These are phyloP conservation scores for Termitomyces eurrhizus DNA, from an alignment of 768 basidiomycete species.

Conservation along the genomic window DNA sequence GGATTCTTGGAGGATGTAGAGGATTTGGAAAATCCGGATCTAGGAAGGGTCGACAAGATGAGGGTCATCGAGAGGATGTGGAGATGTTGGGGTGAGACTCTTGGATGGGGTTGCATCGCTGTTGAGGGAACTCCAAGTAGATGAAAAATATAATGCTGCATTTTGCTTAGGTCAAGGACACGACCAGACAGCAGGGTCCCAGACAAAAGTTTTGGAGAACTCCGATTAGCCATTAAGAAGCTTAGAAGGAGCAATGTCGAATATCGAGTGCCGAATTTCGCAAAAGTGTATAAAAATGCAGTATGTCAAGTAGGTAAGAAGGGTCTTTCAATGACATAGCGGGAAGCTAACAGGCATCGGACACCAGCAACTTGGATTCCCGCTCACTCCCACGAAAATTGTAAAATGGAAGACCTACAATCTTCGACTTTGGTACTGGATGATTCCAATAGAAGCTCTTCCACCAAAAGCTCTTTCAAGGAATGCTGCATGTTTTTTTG, in stretches of 20 bases:
- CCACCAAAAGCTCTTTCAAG: too few relatives aligned
- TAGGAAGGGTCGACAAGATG: constrained; percentile 70
- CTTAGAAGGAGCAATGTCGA: too few relatives aligned
- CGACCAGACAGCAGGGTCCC: not conserved
- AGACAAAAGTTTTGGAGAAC: too few relatives aligned
- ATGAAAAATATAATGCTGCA: not conserved
- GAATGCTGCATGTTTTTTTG: too few relatives aligned
- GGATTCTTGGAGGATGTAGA: constrained; percentile 84
- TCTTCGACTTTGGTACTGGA: too few relatives aligned
- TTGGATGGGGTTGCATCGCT: constrained; percentile 51
- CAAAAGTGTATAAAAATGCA: not conserved
- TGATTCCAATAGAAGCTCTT: too few relatives aligned
- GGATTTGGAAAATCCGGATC: constrained; percentile 72
- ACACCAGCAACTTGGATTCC: not conserved
- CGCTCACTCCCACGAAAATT: not conserved
- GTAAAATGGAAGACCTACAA: too few relatives aligned
- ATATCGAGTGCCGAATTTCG: not conserved
- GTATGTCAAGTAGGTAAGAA: too few relatives aligned
- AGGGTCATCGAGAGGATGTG: constrained; percentile 83
- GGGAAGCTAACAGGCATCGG: too few relatives aligned
- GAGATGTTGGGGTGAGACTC: constrained; percentile 74
- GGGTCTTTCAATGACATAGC: too few relatives aligned
- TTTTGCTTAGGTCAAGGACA: not conserved
- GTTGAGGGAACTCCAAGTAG: constrained; percentile 11
- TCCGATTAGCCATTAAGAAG: too few relatives aligned